Percentiles rank a stretch among this genome's conserved stretches.
Conservation (phyloP, 192 early-diverging fungal species). For the Coemansia sp. region DNA sequence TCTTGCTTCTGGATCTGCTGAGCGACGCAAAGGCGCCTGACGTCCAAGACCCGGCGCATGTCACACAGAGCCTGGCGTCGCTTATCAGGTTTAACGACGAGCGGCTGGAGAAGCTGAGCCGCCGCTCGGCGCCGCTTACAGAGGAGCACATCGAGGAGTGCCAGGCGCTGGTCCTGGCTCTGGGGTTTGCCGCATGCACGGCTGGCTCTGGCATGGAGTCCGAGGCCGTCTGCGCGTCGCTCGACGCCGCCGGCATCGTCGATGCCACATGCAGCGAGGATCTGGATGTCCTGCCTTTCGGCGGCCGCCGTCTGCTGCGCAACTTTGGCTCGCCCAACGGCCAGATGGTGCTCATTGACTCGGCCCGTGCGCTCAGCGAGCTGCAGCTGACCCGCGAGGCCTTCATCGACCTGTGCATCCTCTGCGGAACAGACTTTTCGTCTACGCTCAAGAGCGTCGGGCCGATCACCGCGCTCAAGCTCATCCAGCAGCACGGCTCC, state of each 20-base stretch:
- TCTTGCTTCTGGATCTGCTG: conserved; percentile 19
- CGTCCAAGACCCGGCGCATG: neutral
- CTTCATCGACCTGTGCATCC: conserved; percentile 70
- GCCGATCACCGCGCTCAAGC: conserved; percentile 57
- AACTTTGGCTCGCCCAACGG: conserved; percentile 17
- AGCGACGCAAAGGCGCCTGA: neutral
- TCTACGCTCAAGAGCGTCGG: conserved; percentile 64
- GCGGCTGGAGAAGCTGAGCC: conserved; percentile 39
- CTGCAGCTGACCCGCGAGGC: conserved; percentile 54
- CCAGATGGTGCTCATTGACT: conserved; percentile 54
- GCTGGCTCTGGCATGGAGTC: conserved; percentile 54
- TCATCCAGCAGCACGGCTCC: conserved; percentile 58
- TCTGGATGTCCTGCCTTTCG: conserved; percentile 37
- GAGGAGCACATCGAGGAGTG: conserved; percentile 49
- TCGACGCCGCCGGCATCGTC: conserved; percentile 50
- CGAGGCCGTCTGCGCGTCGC: conserved; percentile 64
- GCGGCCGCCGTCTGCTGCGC: conserved; percentile 27
- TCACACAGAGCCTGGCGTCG: conserved; percentile 3
- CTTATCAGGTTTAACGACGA: conserved; percentile 19
- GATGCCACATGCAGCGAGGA: conserved; percentile 64
- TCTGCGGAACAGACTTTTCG: conserved; percentile 76
- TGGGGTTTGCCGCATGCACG: conserved; percentile 55
- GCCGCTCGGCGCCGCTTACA: conserved; percentile 57
- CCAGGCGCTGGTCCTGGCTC: conserved; percentile 41
- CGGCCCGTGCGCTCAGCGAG: conserved; percentile 36